Base-by-base conservation (phyloP, 1,284 basidiomycete genomes). In the Melampsora allii-populina region DNA sequence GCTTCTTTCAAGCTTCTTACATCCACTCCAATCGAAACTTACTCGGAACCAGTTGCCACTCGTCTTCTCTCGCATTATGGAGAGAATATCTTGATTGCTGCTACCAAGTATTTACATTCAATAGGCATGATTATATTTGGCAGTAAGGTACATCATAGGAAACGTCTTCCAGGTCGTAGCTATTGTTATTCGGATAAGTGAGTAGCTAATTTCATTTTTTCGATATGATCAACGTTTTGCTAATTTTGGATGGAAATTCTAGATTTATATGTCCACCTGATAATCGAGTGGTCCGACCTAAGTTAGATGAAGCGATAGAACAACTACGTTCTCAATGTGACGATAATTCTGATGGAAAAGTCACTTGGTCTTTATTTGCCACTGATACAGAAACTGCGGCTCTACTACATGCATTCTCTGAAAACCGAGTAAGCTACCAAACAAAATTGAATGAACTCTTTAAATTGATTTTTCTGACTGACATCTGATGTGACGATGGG, bases 161-260 rank as follows among this genome's bases (percentile, higher is more conserved):
- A 66, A 53, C 71, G 64, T 45, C 53, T 66, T 42, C 71, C 71
- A 46, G 71, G 64, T 33, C 50, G 71, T n/a, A 74, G 71, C 45
- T 74, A 74, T 53, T 61, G 71, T 59, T 74, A 66, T 39, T 48
- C 71, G 4, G 71, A 66, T 42, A 74, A 74, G 71, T 74, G 24
- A 50, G 58, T 56, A 63, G 24, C n/a, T 27, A 50, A 0, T 64
- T 27, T 33, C 3, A 19, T 9, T 50, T 24, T 61, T 31, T 36
- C 33, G 14, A 24, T 7, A 36, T 9, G n/a, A 12, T 33, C 4
- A 31, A 12, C 17, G 0, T 61, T 53, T 36, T 29, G 4, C 17
- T 33, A 6, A 14, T 46, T 42, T 42, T 56, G 21, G 17, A 27
- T 58, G 3, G 3, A 24, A 17, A 31, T 21, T 39, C 53, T 48